Evolutionary conservation across 2,329 filamentous ascomycete genomes (phyloP).

Genomic region (Talaromyces verruculosus): DNA sequence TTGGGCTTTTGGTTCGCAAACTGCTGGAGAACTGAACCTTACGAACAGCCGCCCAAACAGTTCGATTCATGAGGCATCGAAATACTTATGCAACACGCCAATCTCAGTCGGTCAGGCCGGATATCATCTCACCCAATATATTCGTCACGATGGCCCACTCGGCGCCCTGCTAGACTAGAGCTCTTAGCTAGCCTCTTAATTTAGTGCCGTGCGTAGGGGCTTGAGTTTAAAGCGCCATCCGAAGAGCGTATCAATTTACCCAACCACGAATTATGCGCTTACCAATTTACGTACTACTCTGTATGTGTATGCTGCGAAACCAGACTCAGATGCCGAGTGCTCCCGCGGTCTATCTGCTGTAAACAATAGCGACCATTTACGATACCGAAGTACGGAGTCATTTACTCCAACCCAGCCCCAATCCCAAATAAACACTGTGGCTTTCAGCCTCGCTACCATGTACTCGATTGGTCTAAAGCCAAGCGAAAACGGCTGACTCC

Average conservation of each 20-base stretch:
- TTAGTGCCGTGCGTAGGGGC: conserved; percentile 7
- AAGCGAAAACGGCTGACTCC: not conserved
- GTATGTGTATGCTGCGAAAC: not conserved
- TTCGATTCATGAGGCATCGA: not conserved
- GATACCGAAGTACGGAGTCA: not conserved
- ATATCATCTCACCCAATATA: conserved; percentile 6
- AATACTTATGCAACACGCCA: not conserved
- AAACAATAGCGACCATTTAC: not conserved
- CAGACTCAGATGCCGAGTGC: not conserved
- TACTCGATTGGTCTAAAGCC: not conserved
- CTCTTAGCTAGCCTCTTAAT: not conserved
- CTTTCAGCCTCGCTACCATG: conserved; percentile 9
- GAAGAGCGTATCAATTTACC: not conserved
- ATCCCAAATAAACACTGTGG: not conserved
- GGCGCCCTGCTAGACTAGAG: not conserved
- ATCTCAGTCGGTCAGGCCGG: not conserved
- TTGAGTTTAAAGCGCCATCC: conserved; percentile 12
- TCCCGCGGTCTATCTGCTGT: not conserved
- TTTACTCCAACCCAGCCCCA: not conserved
- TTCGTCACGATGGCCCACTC: conserved; percentile 10
- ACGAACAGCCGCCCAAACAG: not conserved
- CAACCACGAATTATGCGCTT: conserved; percentile 1
- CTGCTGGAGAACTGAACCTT: not conserved
- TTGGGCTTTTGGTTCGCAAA: not conserved
- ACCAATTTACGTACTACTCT: not conserved